Conservation (phyloP, 2,329 filamentous ascomycete genomes). For the Fusarium foetens region DNA sequence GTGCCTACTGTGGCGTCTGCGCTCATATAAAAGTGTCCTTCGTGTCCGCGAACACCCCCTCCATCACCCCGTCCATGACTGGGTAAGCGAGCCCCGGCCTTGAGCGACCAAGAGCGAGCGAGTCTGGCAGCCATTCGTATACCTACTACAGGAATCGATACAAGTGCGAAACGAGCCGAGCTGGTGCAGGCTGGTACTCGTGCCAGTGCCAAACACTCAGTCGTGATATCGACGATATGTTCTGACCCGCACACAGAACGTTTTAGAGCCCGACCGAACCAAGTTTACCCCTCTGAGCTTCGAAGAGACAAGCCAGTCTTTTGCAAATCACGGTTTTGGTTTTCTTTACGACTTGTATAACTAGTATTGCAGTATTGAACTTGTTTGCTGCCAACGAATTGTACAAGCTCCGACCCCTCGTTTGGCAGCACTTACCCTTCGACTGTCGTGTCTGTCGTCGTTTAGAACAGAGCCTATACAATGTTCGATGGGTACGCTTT, state of each 20-base stretch:
- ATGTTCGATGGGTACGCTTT: constrained; percentile 58
- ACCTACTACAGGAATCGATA: constrained; percentile 14
- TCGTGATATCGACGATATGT: constrained; percentile 28
- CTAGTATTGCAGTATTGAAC: constrained; percentile 12
- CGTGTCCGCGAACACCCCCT: constrained; percentile 28
- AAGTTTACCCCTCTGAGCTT: constrained; percentile 33
- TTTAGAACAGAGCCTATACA: constrained; percentile 39
- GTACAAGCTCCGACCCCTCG: constrained; percentile 13
- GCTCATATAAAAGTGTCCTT: constrained; percentile 30
- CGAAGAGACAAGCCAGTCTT: constrained; percentile 5
- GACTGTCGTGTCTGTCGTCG: constrained; percentile 38
- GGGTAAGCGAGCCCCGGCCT: constrained; percentile 41
- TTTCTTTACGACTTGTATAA: constrained; percentile 22
- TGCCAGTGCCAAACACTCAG: constrained; percentile 35
- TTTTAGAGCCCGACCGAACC: constrained; percentile 44
- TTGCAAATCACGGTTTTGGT: constrained; percentile 19
- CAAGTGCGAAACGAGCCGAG: constrained; percentile 6
- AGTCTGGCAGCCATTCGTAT: constrained; percentile 25
- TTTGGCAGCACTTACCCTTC: constrained; percentile 23
- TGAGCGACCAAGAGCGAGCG: constrained; percentile 34
- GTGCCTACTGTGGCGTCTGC: constrained; percentile 3
- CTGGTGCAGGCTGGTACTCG: constrained; percentile 8
- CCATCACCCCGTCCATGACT: constrained; percentile 39
- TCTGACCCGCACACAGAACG: constrained; percentile 44
- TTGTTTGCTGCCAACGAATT: constrained; percentile 22